Evolutionary conservation across 441 rosid species (phyloP).

Genomic region (Adansonia gregorii): DNA sequence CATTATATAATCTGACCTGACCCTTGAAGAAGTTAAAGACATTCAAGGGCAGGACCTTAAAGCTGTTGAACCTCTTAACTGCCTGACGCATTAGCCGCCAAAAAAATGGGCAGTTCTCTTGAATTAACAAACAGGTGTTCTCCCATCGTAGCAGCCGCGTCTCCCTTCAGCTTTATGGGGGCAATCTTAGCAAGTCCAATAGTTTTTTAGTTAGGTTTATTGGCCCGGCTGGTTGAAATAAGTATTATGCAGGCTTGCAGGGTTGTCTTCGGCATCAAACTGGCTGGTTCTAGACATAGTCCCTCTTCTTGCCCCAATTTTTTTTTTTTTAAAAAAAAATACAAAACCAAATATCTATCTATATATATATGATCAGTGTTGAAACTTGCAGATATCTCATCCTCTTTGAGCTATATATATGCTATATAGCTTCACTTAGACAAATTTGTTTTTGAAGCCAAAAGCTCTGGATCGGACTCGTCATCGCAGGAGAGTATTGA

Average conservation of each 20-base stretch:
- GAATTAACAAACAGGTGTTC: background rate
- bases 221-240: background rate
- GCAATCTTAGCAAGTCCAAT: background rate
- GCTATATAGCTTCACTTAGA: too few relatives aligned
- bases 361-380: too few relatives aligned
- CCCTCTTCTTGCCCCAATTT: background rate
- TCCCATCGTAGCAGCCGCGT: background rate
- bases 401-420: too few relatives aligned
- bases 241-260: background rate
- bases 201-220: too few relatives aligned
- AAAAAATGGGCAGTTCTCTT: background rate
- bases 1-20: background rate
- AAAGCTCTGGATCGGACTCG: too few relatives aligned
- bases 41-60: background rate
- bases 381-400: too few relatives aligned
- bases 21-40: background rate
- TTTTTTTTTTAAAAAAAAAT: too few relatives aligned
- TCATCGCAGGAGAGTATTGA: too few relatives aligned
- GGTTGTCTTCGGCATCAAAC: background rate
- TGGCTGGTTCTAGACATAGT: background rate
- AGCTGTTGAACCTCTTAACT: background rate
- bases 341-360: too few relatives aligned
- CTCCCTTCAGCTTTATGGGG: background rate
- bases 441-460: too few relatives aligned
- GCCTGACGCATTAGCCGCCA: background rate